Base-by-base conservation (phyloP, 805 yeast species). In the Metschnikowia henanensis region DNA sequence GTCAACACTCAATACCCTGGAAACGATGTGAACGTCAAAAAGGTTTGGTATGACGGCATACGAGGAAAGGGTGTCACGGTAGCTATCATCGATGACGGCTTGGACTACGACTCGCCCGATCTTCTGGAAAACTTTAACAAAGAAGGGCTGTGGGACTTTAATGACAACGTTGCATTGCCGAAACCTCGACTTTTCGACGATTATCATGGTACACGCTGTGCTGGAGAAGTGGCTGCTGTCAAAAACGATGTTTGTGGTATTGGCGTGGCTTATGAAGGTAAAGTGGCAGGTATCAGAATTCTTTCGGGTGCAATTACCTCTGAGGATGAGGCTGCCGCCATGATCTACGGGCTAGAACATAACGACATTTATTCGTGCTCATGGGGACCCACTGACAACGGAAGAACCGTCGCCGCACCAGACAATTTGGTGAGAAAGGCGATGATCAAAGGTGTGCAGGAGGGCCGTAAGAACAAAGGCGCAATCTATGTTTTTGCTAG, bases 331-430 rank as follows among this genome's bases (percentile, higher is more conserved):
- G 98, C 98, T 0, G 80, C 86, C 2, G 86, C 98, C 1, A 70
- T 94, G 73, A 75, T 87, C 29, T 85, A 87, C 64, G 91, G 82
- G 0, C 68, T 86, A 50, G 91, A 88, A 49, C 77, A 80, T 21
- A 94, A 94, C 64, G 96, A 94, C 62, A 94, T 94, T 30, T 94
- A 90, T 62, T 87, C 96, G 3, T 94, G 99, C 64, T 89, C 97
- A 3, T 94, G 99, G 99, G 99, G 99, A 6, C 99, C 99, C 2
- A 78, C 89, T 3, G 99, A 94, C 63, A 87, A 92, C 61, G 99
- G 99, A 0, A 73, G 64, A 44, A 79, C 95, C 1, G 79, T 94
- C 75, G 90, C 87, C 40, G 94, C 80, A 3, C 99, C 99, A 0
- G 87, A 87, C 19, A 62, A 69, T 26, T 57, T 92, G 22, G 96